Percentiles rank a stretch among this genome's conserved stretches.
phyloP scores from a whole-genome alignment of 192 early-diverging fungal genomes.

The Coemansia sp. region DNA sequence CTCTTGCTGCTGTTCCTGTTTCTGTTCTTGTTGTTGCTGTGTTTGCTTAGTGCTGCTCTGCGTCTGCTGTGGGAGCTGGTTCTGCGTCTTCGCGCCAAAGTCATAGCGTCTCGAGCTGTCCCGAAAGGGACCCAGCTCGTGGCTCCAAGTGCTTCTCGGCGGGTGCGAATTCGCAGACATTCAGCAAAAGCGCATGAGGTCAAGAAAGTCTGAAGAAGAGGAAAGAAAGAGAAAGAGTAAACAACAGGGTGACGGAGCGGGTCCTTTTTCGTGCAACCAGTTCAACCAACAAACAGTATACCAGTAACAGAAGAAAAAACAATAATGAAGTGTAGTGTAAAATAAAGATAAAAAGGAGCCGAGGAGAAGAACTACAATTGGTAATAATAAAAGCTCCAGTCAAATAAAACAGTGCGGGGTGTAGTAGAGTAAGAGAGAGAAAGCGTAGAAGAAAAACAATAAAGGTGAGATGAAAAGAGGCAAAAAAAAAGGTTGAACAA shows the following conservation, averaged over 20 bases:
- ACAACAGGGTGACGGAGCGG: not conserved
- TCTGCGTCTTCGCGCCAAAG: not conserved
- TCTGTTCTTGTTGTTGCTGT: conserved; percentile 1
- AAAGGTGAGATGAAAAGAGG: not conserved
- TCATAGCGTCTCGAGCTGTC: conserved; percentile 11
- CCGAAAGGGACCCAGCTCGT: conserved; percentile 40
- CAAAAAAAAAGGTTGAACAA: not conserved
- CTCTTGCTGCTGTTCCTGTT: not conserved
- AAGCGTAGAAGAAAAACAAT: not conserved
- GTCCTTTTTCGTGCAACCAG: not conserved
- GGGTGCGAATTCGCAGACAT: conserved; percentile 49
- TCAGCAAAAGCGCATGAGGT: conserved; percentile 21
- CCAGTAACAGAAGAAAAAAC: not conserved
- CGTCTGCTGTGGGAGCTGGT: conserved; percentile 4
- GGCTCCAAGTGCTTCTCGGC: conserved; percentile 28
- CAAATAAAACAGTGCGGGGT: conserved; percentile 9
- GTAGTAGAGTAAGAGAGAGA: not conserved
- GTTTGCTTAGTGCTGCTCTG: not conserved
- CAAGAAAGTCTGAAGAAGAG: not conserved
- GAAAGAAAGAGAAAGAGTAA: not conserved
- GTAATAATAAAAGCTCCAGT: not conserved
- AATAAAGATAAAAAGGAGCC: conserved; percentile 2
- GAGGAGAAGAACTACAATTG: not conserved
- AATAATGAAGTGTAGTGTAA: not conserved
- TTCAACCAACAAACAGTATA: not conserved